Base-by-base conservation (phyloP, 2,329 filamentous ascomycete genomes). In the Graphilbum sp. region DNA sequence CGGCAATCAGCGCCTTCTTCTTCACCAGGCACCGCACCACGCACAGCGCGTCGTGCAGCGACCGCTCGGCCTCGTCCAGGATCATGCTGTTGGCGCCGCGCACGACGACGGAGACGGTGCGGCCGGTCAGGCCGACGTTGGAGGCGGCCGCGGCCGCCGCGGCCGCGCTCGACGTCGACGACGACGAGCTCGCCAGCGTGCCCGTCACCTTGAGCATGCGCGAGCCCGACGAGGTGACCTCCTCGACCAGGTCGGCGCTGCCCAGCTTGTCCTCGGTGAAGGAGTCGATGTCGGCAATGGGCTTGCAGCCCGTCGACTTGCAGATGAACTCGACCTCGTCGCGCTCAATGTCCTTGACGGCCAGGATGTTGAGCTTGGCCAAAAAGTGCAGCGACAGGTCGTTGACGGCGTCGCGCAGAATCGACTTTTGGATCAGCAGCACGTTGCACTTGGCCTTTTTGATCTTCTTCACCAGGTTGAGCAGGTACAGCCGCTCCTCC, bases 371-470 rank as follows among this genome's bases (percentile, higher is more conserved):
- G 46, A 96, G 79, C 60, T 95, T 94, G 52, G 90, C 85, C 46
- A 98, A 71, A 72, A 98, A 98, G 64, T 98, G 90, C 46, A 98
- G 72, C 45, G 85, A 93, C 41, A 98, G 72, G 52, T 98, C 90
- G 65, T 98, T 98, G 58, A 98, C 87, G 27, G 90, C 90, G 53
- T 98, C 90, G 50, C 90, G 79, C 42, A 98, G 75, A 50, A 98
- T 98, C 13, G 88, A 96, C 65, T 98, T 98, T 56, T 98, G 90
- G 50, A 98, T 96, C 49, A 98, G 69, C 33, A 96, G 76, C 32
- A 98, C 90, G 53, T 98, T 98, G 66, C 90, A 98, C 69, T 96
- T 98, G 49, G 90, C 87, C 72, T 96, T 98, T 67, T 96, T 95
- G 62, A 98, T 98, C 72, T 96, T 98, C 75, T 98, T 96, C 56